Percentiles rank a stretch among this genome's conserved stretches.
Conservation (phyloP, 2,329 filamentous ascomycete species). For the Fusarium camptoceras region DNA sequence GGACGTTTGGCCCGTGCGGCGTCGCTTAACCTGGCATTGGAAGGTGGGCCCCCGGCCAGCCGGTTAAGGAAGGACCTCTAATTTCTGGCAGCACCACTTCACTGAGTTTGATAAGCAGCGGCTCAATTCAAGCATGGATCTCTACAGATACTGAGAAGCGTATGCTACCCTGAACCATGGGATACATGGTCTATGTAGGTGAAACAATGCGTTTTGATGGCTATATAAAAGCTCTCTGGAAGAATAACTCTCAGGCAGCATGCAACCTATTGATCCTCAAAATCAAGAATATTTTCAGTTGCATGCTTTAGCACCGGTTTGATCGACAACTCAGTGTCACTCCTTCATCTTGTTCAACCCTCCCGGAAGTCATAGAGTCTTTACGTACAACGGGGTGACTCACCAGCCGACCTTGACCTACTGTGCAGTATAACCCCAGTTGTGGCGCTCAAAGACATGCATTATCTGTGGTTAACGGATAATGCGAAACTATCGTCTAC, state of each 20-base stretch:
- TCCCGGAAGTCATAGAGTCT: background rate
- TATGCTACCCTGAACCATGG: background rate
- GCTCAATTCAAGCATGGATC: background rate
- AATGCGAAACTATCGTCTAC: background rate
- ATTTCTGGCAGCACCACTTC: constrained; percentile 3
- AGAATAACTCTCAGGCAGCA: background rate
- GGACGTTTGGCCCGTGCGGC: constrained; percentile 17
- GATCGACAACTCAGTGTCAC: background rate
- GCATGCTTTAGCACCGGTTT: background rate
- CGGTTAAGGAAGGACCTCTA: constrained; percentile 27
- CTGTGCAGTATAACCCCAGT: background rate
- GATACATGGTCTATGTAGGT: background rate
- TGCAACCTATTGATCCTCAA: background rate
- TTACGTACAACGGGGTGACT: constrained; percentile 10
- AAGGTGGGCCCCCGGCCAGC: constrained; percentile 19
- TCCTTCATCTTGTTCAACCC: background rate
- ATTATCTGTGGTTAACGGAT: background rate
- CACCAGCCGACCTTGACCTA: background rate
- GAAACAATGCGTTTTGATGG: background rate
- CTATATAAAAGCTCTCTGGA: background rate
- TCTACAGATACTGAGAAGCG: too few species aligned
- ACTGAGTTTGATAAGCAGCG: background rate
- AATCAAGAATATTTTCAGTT: background rate
- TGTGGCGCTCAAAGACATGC: constrained; percentile 3
- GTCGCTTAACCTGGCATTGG: constrained; percentile 5